phyloP scores from a whole-genome alignment of 345 rosid species.

The Laguncularia racemosa region DNA sequence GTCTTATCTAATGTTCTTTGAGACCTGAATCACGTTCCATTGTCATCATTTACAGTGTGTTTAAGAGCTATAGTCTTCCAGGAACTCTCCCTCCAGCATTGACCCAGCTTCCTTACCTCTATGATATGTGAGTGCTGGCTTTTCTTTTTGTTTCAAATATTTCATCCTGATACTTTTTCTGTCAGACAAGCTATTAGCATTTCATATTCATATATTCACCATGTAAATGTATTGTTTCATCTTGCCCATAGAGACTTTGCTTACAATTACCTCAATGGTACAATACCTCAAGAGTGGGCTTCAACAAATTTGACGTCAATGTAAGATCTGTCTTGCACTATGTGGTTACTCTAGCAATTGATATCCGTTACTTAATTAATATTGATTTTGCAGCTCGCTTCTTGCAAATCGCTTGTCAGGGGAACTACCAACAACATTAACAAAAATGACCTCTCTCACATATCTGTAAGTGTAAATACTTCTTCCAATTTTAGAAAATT shows the following conservation, averaged over 20 bases:
- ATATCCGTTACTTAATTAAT: background rate
- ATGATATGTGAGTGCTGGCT: conserved; percentile 32
- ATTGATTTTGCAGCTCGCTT: conserved; percentile 27
- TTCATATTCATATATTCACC: background rate
- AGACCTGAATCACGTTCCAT: background rate
- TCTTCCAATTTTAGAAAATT: background rate
- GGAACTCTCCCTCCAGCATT: conserved; percentile 66
- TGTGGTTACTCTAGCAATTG: background rate
- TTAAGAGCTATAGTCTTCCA: conserved; percentile 47
- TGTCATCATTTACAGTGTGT: conserved; percentile 19
- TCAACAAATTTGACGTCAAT: conserved; percentile 20
- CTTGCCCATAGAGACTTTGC: conserved; percentile 20
- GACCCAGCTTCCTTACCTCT: conserved; percentile 43
- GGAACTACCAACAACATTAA: conserved; percentile 29
- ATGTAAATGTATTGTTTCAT: background rate
- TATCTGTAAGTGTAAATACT: conserved; percentile 23
- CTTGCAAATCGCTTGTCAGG: conserved; percentile 38
- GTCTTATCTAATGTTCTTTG: background rate
- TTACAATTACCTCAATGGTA: conserved; percentile 31
- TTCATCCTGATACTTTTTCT: background rate
- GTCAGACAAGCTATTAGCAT: background rate
- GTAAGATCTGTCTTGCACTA: conserved; percentile 10
- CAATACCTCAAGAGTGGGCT: conserved; percentile 44
- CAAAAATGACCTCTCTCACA: conserved; percentile 26
- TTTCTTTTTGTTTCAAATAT: background rate